Conservation (phyloP, 2,329 filamentous ascomycete genomes). For the Claviceps quebecensis region DNA sequence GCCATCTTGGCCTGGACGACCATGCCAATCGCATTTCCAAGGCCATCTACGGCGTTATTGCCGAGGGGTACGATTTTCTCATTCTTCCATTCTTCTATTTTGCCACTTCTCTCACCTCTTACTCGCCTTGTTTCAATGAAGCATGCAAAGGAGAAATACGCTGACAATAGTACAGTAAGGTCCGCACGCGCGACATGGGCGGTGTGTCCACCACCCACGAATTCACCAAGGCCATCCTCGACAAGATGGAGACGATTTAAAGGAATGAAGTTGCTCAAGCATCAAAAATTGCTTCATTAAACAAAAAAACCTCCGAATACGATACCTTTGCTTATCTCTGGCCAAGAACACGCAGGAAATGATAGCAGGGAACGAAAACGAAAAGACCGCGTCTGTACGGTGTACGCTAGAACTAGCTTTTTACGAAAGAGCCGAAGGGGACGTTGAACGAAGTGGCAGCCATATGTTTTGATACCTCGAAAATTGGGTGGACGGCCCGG, state of each 20-base stretch:
- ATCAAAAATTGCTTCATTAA: not conserved
- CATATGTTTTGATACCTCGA: constrained; percentile 4
- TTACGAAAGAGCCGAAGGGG: not conserved
- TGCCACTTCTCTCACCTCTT: not conserved
- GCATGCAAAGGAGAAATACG: not conserved
- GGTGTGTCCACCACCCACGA: constrained; percentile 80
- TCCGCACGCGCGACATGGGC: constrained; percentile 91
- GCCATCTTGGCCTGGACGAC: constrained; percentile 92
- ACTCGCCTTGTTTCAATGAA: not conserved
- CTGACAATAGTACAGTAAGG: constrained; percentile 49
- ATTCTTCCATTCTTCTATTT: not conserved
- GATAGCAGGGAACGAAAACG: not conserved
- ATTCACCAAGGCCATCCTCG: constrained; percentile 86
- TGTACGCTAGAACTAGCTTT: not conserved
- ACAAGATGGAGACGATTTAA: constrained; percentile 81
- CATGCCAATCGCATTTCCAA: constrained; percentile 97
- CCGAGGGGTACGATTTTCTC: constrained; percentile 54
- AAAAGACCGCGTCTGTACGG: not conserved
- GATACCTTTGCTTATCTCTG: not conserved
- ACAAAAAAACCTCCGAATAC: not conserved
- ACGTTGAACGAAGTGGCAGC: not conserved
- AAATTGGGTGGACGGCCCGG: not conserved
- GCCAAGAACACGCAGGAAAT: not conserved
- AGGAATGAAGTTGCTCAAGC: constrained; percentile 4
- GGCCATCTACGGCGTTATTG: constrained; percentile 64